Evolutionary conservation across 257 asterid genomes (phyloP), one percentile per base, ranked within the genome.

Genomic region (Penstemon newberryi): DNA sequence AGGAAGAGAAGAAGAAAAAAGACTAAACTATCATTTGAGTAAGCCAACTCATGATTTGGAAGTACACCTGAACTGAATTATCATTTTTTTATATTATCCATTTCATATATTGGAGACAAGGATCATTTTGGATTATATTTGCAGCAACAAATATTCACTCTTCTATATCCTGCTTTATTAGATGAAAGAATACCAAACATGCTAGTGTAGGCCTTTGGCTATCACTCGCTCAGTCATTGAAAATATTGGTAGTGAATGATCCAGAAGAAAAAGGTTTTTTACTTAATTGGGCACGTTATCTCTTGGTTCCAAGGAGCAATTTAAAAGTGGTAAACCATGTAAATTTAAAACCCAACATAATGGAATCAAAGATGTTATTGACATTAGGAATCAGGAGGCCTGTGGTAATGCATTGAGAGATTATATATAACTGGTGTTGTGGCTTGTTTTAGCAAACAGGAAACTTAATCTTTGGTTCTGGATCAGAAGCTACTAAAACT

Each of bases 401-500:
- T 46, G n/a, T 46, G 61, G 43, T 12, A 36, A 56, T 56, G 61
- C 43, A 56, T 56, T 46, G 52, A n/a, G n/a, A 46, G 52, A 46
- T n/a, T 46, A n/a, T 46, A 41, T 55, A 25, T 2, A 25, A 25
- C 33, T 25, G 1, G 33, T 25, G 40, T 12, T 18, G 39, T 4
- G 3, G 61, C 40, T 13, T 56, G 61, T 56, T 33, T 56, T 56
- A 42, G 6, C 3, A 56, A 56, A 8, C 43, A 10, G 15, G 42
- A 25, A 56, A 8, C 33, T 25, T 4, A 36, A 46, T n/a, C 12
- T 46, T 46, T 46, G 12, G 12, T 4, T 46, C 12, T 46, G 8
- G 52, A n/a, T 7, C 52, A 41, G 9, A 56, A n/a, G 52, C 52
- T 46, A 9, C 5, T 25, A 25, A 36, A 33, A 33, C 43, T 56